A percentile compares a stretch with the other conserved stretches of the same genome.
Evolutionary conservation across 225 moss, liverwort and hornwort genomes (phyloP).

Genomic region (Sphagnum tenellum): DNA sequence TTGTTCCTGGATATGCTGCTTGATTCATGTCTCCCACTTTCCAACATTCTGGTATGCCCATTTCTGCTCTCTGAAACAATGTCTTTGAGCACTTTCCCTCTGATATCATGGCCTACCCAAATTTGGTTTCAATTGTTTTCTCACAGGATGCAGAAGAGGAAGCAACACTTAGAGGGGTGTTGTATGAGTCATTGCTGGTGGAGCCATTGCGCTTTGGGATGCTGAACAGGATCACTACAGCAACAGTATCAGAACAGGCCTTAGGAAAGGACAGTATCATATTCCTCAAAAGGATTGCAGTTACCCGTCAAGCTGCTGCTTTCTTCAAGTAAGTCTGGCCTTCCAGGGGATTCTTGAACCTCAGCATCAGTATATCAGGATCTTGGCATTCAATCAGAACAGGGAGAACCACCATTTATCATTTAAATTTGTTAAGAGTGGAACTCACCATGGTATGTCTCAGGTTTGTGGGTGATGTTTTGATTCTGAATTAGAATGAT

Average conservation of each 20-base stretch:
- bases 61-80: no score
- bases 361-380: not conserved
- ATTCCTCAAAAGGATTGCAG: slow-evolving; percentile 21
- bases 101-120: not conserved
- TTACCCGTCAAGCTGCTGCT: slow-evolving; percentile 28
- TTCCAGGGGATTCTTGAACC: not conserved
- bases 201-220: slow-evolving; percentile 12
- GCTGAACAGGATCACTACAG: slow-evolving; percentile 1
- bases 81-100: not conserved
- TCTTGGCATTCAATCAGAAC: not conserved
- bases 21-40: slow-evolving; percentile 16
- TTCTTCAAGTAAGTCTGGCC: slow-evolving; percentile 15
- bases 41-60: slow-evolving; percentile 8
- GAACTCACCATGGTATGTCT: no score
- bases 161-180: slow-evolving; percentile 18
- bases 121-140: not conserved
- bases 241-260: slow-evolving; percentile 3
- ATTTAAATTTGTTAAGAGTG: no score
- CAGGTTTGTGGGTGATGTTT: no score
- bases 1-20: slow-evolving; percentile 33
- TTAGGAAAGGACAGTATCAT: slow-evolving; percentile 17
- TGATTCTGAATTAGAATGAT: not conserved
- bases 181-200: slow-evolving; percentile 29
- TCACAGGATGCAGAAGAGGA: slow-evolving; percentile 19
- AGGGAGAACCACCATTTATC: no score